These are phyloP conservation scores for Polytolypa hystricis DNA, from an alignment of 2,329 filamentous ascomycete species.

Conservation along the genomic window DNA sequence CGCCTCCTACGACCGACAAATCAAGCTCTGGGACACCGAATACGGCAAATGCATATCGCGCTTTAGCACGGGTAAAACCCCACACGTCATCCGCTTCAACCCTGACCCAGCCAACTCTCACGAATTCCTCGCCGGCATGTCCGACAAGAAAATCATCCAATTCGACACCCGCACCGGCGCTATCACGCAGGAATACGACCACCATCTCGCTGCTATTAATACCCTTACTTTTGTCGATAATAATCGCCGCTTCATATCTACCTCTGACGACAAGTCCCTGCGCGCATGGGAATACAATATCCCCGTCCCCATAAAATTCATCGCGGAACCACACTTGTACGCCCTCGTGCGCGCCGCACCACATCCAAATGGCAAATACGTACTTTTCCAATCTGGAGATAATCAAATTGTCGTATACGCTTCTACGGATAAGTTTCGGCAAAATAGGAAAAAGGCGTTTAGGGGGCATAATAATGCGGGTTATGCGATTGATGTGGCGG, in stretches of 20 bases:
- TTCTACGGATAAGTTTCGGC: conserved; percentile 86
- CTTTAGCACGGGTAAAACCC: conserved; percentile 89
- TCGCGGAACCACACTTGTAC: conserved; percentile 97
- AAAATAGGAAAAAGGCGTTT: conserved; percentile 96
- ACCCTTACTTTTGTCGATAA: conserved; percentile 95
- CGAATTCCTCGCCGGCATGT: conserved; percentile 94
- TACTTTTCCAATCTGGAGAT: conserved; percentile 85
- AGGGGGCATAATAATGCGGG: conserved; percentile 93
- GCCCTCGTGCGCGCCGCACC: conserved; percentile 74
- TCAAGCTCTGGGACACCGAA: conserved; percentile 98
- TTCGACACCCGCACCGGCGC: conserved; percentile 79
- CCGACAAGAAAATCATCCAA: conserved; percentile 97
- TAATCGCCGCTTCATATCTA: conserved; percentile 91
- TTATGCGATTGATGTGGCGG: conserved; percentile 78
- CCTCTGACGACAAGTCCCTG: conserved; percentile 90
- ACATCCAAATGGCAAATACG: conserved; percentile 86
- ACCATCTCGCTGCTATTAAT: conserved; percentile 95
- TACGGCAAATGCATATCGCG: conserved; percentile 78
- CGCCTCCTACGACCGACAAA: conserved; percentile 85
- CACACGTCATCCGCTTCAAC: conserved; percentile 91
- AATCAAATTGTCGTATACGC: conserved; percentile 97
- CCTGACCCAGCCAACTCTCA: conserved; percentile 63
- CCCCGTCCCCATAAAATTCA: conserved; percentile 95
- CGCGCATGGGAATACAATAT: conserved; percentile 98
- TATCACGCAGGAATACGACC: conserved; percentile 93